Percentiles rank a stretch among this genome's conserved stretches.
These are phyloP conservation scores for Penicillium dipodomyicola DNA, from an alignment of 495 filamentous ascomycete genomes.

Conservation along the genomic window DNA sequence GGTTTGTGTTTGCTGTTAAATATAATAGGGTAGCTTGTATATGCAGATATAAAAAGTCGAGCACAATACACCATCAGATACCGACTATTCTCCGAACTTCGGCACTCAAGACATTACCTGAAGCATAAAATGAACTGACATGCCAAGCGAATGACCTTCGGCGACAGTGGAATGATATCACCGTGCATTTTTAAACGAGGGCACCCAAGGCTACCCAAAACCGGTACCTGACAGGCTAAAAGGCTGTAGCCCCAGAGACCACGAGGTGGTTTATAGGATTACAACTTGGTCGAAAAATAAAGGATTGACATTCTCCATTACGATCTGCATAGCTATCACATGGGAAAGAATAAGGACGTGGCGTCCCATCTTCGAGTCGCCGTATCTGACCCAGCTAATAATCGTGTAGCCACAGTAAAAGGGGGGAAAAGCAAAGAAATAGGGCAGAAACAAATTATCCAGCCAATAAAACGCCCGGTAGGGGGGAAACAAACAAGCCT, in stretches of 20 bases:
- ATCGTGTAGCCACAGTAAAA: background rate
- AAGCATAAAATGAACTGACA: constrained; percentile 5
- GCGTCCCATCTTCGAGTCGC: background rate
- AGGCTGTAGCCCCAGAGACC: background rate
- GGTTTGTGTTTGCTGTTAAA: background rate
- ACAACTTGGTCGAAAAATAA: background rate
- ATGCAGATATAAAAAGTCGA: background rate
- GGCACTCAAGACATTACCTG: background rate
- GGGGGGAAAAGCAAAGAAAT: background rate
- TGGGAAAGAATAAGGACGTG: background rate
- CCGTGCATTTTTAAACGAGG: constrained; percentile 19
- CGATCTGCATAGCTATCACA: constrained; percentile 14
- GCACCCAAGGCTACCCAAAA: constrained; percentile 7
- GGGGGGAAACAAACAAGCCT: background rate
- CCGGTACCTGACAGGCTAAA: constrained; percentile 20
- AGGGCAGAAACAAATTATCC: background rate
- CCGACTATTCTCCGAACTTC: background rate
- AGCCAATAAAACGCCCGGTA: background rate
- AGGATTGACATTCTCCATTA: constrained; percentile 23
- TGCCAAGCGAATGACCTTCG: background rate
- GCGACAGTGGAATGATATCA: constrained; percentile 20
- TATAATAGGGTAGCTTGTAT: background rate
- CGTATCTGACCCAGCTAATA: constrained; percentile 1
- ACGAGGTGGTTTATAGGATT: background rate
- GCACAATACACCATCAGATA: background rate